These are phyloP conservation scores for Gamsiella multidivaricata DNA, from an alignment of 192 early-diverging fungal genomes.

Conservation along the genomic window DNA sequence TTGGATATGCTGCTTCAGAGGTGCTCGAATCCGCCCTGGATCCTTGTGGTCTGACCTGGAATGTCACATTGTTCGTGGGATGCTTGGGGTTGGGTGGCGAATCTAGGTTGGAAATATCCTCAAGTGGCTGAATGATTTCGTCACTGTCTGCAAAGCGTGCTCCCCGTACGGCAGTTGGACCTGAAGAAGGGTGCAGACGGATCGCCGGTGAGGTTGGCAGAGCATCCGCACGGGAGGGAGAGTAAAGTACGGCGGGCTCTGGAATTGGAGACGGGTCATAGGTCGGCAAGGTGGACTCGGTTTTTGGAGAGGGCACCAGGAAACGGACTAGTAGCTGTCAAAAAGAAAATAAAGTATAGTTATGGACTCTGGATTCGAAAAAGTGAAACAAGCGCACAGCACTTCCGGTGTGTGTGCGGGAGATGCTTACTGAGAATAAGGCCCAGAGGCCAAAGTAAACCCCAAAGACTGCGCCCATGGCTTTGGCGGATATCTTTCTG, in stretches of 20 bases:
- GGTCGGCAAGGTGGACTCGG: slow-evolving; percentile 29
- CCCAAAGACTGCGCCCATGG: slow-evolving; percentile 25
- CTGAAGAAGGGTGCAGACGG: slow-evolving; percentile 22
- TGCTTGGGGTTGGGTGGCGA: neutral
- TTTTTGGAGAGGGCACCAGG: slow-evolving; percentile 29
- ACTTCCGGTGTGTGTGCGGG: neutral
- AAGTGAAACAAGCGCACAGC: too few species aligned
- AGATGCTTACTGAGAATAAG: slow-evolving; percentile 16
- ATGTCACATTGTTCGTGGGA: slow-evolving; percentile 11
- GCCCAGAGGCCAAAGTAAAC: slow-evolving; percentile 28
- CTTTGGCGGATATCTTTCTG: slow-evolving; percentile 3
- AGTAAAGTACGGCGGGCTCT: slow-evolving; percentile 20
- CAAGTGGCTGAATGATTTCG: neutral
- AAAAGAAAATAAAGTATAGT: neutral
- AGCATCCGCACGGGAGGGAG: slow-evolving; percentile 20
- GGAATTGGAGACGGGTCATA: slow-evolving; percentile 34
- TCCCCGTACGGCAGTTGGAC: neutral
- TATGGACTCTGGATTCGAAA: neutral
- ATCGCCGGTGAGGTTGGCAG: slow-evolving; percentile 27
- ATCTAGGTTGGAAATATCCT: too few species aligned
- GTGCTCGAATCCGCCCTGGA: slow-evolving; percentile 10
- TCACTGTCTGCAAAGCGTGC: slow-evolving; percentile 15
- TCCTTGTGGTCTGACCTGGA: slow-evolving; percentile 11
- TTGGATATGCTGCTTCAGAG: slow-evolving; percentile 22
- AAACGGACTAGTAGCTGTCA: slow-evolving; percentile 32